A percentile compares a stretch with the other conserved stretches of the same genome.
Evolutionary conservation across 202 grass and related monocot genomes (phyloP).

Genomic region (Panicum hallii): DNA sequence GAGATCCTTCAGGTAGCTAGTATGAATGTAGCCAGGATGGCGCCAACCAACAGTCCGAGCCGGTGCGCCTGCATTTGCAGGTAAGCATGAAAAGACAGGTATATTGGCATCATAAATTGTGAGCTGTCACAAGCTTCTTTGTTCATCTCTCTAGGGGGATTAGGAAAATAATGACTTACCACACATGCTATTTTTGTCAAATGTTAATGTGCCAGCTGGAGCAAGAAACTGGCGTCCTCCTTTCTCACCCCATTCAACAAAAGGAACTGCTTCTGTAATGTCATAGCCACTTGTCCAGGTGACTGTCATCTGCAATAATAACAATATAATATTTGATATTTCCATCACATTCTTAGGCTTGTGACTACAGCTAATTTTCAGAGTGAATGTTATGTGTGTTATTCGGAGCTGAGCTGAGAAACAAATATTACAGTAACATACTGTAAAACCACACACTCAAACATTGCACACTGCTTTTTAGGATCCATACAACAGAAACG

Average conservation of each 20-base stretch:
- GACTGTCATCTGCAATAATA: constrained; percentile 63
- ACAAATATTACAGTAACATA: background rate
- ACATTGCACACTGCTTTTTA: constrained; percentile 5
- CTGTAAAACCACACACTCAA: background rate
- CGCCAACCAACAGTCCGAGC: constrained; percentile 69
- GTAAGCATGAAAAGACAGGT: background rate
- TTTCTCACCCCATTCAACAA: constrained; percentile 85
- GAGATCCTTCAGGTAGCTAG: constrained; percentile 81
- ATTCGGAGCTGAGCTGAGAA: constrained; percentile 18
- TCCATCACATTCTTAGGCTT: background rate
- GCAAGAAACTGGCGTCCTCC: constrained; percentile 55
- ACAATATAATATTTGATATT: background rate
- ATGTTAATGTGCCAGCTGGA: constrained; percentile 86
- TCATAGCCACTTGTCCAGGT: constrained; percentile 94
- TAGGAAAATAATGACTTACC: constrained; percentile 49
- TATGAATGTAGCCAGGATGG: constrained; percentile 95
- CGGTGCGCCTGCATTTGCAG: constrained; percentile 44
- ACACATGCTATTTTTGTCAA: constrained; percentile 84
- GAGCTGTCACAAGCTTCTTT: background rate
- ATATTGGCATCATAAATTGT: background rate
- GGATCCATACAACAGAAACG: background rate
- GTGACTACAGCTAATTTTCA: background rate
- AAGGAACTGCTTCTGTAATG: constrained; percentile 76
- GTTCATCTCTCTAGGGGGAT: background rate
- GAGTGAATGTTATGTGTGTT: background rate